A percentile compares a stretch with the other conserved stretches of the same genome.
Conservation (phyloP, 2,329 filamentous ascomycete genomes). For the Triangularia setosa region DNA sequence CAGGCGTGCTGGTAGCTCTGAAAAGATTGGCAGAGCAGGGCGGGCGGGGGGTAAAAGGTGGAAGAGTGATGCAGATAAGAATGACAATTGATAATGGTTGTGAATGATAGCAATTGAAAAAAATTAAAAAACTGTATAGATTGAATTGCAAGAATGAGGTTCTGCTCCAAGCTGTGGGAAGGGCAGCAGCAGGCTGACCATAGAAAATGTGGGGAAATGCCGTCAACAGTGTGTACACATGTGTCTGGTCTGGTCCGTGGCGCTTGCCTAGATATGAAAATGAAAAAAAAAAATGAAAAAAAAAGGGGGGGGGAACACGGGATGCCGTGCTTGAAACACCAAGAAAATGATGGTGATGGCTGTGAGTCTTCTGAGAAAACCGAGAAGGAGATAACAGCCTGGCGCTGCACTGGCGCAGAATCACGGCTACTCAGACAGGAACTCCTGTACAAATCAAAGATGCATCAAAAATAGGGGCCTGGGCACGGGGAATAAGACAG, state of each 20-base stretch:
- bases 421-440: not conserved
- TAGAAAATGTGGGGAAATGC: not conserved
- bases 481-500: constrained; percentile 4
- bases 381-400: not conserved
- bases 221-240: not conserved
- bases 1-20: not conserved
- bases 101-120: not conserved
- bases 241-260: not conserved
- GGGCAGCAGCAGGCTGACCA: not conserved
- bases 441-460: not conserved
- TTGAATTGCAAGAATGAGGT: not conserved
- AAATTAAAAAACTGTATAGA: not conserved
- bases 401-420: not conserved
- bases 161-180: not conserved
- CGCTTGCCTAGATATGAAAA: not conserved
- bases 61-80: not conserved
- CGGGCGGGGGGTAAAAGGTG: not conserved
- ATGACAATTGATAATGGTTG: not conserved
- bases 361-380: not conserved
- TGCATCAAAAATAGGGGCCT: not conserved
- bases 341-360: not conserved
- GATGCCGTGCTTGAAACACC: not conserved
- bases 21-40: not conserved
- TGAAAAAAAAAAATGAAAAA: too few relatives aligned
- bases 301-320: not conserved